Evolutionary conservation across 176 grass and related monocot genomes (phyloP), one percentile per base, ranked within the genome.

Genomic region (Lolium multiflorum): DNA sequence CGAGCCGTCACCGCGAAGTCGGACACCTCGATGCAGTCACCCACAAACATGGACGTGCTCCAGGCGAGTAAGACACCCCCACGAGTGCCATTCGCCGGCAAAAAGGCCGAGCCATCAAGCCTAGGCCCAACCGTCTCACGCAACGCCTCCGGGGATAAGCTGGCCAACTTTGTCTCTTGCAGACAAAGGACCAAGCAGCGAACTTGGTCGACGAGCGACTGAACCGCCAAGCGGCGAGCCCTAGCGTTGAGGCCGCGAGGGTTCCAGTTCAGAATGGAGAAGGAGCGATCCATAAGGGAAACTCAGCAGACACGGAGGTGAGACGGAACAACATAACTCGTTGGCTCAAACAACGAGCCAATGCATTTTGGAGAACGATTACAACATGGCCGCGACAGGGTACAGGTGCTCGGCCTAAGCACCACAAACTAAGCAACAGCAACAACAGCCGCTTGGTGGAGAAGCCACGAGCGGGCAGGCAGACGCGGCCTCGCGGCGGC

Each of bases 1-100:
- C 54, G 16, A 0, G 54, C 54, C 1, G 54, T 0, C 0, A 58
- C 56, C 0, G 56, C 18, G 1, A n/a, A 58, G 2, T 0, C 0
- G 7, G 56, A 58, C 2, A 58, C 56, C 2, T n/a, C 18, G 1
- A n/a, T 2, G 2, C 0, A 0, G 7, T n/a, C 56, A 0, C 2
- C 56, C 1, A 7, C 7, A 7, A 58, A 58, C 3, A 54, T 6
- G 3, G 51, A 16, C 0, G 56, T 9, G 18, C n/a, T 58, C 56
- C 56, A 58, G 1, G 56, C 56, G 0, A 59, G 56, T 0, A 58
- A 18, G 0, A 58, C 56, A 0, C 56, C 56, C 2, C 56, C 56
- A 0, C 18, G 56, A 0, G 56, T 58, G 6, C 56, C 56, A 0
- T 58, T 18, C 1, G 56, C 56, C 1, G 56, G 56, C 1, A 59